Conservation (phyloP, 257 asterid species). For the Datura wrightii region DNA sequence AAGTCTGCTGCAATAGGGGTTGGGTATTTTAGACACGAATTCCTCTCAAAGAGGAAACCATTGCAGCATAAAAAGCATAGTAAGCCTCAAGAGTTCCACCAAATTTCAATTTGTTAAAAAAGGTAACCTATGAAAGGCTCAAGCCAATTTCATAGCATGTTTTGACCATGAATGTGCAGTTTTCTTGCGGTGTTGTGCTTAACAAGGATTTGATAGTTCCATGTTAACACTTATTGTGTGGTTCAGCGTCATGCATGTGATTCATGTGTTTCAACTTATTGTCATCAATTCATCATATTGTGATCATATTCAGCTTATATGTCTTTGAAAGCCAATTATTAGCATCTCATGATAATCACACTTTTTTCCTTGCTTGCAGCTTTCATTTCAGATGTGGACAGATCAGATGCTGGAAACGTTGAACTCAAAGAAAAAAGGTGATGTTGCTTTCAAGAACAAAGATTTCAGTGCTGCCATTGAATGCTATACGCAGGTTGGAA, state of each 20-base stretch:
- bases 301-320: not conserved
- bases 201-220: not conserved
- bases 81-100: too few relatives aligned
- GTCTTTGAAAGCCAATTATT: not conserved
- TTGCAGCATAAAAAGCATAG: too few relatives aligned
- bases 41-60: too few relatives aligned
- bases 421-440: constrained; percentile 55
- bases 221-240: not conserved
- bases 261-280: not conserved
- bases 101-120: too few relatives aligned
- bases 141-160: too few relatives aligned
- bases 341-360: not conserved
- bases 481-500: constrained; percentile 51
- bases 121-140: too few relatives aligned
- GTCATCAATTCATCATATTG: not conserved
- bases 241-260: not conserved
- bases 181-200: too few relatives aligned
- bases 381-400: constrained; percentile 61
- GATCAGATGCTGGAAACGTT: constrained; percentile 55
- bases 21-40: too few relatives aligned
- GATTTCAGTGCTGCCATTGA: constrained; percentile 53
- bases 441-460: constrained; percentile 50
- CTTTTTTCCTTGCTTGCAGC: constrained; percentile 37
- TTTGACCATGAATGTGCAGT: too few relatives aligned
- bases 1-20: too few relatives aligned